Evolutionary conservation across 805 yeast genomes (phyloP), one percentile per base, ranked within the genome.

Genomic region (Osmozyma mogii): DNA sequence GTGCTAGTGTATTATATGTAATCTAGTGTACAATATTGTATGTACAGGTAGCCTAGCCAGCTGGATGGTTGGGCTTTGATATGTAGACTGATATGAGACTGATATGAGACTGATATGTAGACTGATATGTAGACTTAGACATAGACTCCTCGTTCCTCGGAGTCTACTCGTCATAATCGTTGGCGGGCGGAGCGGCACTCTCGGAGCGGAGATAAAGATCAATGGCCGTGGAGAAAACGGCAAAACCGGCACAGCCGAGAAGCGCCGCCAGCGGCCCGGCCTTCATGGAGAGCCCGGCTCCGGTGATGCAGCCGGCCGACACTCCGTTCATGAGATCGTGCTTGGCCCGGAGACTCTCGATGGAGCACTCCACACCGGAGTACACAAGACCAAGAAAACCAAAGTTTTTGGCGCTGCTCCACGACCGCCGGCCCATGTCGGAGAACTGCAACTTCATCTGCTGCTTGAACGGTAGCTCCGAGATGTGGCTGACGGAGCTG

Each of bases 241-340:
- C 96, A 62, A 92, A 92, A 6, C 96, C 98, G 16, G 94, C 96
- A 66, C 97, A 92, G 1, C 98, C 98, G 35, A 88, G 53, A 15
- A 77, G 45, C 0, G 95, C 92, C 17, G 95, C 94, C 45, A 79
- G 87, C 1, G 98, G 98, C 1, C 98, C 98, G 27, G 92, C 75
- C 50, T 82, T 84, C 43, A 83, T 70, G 2, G 96, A 94, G 30
- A 92, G 68, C 0, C 95, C 96, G 19, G 95, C 98, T 25, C 98
- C 98, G 1, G 98, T 92, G 21, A 89, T 65, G 58, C 96, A 92
- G 2, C 98, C 98, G 4, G 97, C 97, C 25, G 75, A 69, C 3
- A 84, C 75, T 25, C 96, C 96, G 52, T 92, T 92, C 59, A 79
- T 85, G 8, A 89, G 72, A 55, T 92, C 98, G 48, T 82, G 87